Conservation (phyloP, 495 filamentous ascomycete species). For the Neurospora intermedia region DNA sequence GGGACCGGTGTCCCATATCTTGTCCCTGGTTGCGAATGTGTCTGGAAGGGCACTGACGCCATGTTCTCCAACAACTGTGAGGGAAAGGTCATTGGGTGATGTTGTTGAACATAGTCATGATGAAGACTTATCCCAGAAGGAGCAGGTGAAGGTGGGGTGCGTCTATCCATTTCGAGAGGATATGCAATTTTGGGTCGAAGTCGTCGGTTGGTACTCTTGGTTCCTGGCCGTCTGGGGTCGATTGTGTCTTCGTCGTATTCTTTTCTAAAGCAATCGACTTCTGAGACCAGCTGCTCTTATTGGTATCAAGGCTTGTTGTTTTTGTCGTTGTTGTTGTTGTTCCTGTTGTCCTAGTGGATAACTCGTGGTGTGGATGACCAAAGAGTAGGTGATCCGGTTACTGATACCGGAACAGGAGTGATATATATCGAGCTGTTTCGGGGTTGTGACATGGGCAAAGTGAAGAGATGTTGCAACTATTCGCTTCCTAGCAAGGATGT, state of each 20-base stretch:
- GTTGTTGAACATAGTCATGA: constrained; percentile 39
- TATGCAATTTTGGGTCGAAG: neutral
- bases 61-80: constrained; percentile 6
- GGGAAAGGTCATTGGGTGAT: constrained; percentile 29
- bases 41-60: constrained; percentile 15
- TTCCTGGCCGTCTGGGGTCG: neutral
- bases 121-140: constrained; percentile 32
- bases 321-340: neutral
- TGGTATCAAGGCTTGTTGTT: neutral
- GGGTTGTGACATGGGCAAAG: neutral
- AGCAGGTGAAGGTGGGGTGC: constrained; percentile 31
- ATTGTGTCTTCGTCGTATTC: neutral
- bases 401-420: neutral
- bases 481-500: neutral
- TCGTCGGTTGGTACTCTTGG: neutral
- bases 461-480: neutral
- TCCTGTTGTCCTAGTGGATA: neutral
- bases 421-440: neutral
- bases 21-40: constrained; percentile 31
- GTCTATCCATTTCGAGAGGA: constrained; percentile 25
- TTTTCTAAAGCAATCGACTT: neutral
- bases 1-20: constrained; percentile 32
- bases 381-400: neutral
- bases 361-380: neutral
- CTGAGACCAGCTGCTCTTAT: neutral